A percentile compares a stretch with the other conserved stretches of the same genome.
These are phyloP conservation scores for Diplotaxis tenuifolia DNA, from an alignment of 345 rosid species.

Conservation along the genomic window DNA sequence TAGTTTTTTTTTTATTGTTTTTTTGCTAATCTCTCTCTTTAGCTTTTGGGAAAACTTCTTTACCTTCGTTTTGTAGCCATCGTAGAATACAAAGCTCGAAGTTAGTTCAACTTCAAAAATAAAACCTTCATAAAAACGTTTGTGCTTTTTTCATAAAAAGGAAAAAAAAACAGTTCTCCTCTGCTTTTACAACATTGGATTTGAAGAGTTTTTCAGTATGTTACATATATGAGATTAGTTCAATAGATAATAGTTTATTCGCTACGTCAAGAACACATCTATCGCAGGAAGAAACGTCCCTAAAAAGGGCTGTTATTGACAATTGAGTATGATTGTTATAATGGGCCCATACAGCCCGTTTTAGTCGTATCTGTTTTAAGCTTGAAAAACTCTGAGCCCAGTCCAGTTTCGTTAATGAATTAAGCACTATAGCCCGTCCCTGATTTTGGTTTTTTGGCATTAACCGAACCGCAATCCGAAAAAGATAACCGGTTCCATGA, in stretches of 20 bases:
- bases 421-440: neutral
- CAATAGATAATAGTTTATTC: too few species aligned
- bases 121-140: neutral
- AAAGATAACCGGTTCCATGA: neutral
- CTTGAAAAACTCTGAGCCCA: neutral
- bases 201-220: neutral
- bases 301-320: neutral
- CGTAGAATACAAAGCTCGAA: slow-evolving; percentile 28
- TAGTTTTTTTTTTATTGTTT: neutral
- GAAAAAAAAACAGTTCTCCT: neutral
- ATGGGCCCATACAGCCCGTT: neutral
- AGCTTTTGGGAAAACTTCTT: neutral
- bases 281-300: neutral
- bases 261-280: neutral
- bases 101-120: slow-evolving; percentile 5
- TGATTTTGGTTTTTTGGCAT: neutral
- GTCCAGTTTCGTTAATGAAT: neutral
- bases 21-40: slow-evolving; percentile 15
- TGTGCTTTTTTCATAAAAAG: neutral
- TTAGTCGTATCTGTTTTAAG: neutral
- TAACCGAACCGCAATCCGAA: neutral
- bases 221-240: neutral
- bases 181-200: neutral
- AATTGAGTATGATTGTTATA: neutral
- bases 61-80: slow-evolving; percentile 4